Percentiles rank a stretch among this genome's conserved stretches.
These are phyloP conservation scores for Hericium rajendrae DNA, from an alignment of 768 basidiomycete genomes.

Conservation along the genomic window DNA sequence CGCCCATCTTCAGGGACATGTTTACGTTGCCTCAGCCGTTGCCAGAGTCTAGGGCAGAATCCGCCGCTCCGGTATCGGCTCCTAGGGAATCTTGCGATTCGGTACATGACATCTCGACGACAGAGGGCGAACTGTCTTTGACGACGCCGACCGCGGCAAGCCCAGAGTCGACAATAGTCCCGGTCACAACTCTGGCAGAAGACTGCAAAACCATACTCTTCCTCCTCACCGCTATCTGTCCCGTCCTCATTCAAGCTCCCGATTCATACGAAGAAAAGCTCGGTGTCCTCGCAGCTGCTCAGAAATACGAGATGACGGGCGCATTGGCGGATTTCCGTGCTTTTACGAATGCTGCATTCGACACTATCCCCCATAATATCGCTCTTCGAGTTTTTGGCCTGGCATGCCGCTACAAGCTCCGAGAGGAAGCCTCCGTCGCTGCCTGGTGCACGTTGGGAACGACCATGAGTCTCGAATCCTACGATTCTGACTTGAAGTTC, in stretches of 20 bases:
- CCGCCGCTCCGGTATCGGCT: neutral
- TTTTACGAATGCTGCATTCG: neutral
- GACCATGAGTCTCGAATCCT: neutral
- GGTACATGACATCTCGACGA: too few species aligned
- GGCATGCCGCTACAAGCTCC: neutral
- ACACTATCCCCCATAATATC: neutral
- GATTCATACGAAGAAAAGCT: too few species aligned
- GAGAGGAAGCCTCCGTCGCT: neutral
- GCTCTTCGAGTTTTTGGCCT: neutral
- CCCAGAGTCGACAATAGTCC: neutral
- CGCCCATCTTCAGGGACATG: neutral
- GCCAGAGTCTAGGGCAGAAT: neutral
- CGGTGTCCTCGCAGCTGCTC: too few species aligned
- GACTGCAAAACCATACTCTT: neutral
- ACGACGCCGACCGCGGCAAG: too few species aligned
- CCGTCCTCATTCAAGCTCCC: too few species aligned
- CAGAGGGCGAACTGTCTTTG: too few species aligned
- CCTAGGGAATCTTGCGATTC: neutral
- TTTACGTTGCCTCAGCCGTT: neutral
- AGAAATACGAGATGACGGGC: constrained; percentile 16
- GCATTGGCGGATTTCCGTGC: neutral
- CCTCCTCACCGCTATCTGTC: neutral
- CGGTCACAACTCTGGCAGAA: neutral
- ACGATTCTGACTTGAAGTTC: neutral
- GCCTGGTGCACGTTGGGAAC: neutral